Evolutionary conservation across 345 rosid genomes (phyloP), one percentile per base, ranked within the genome.

Genomic region (Eucalyptus caleyi): DNA sequence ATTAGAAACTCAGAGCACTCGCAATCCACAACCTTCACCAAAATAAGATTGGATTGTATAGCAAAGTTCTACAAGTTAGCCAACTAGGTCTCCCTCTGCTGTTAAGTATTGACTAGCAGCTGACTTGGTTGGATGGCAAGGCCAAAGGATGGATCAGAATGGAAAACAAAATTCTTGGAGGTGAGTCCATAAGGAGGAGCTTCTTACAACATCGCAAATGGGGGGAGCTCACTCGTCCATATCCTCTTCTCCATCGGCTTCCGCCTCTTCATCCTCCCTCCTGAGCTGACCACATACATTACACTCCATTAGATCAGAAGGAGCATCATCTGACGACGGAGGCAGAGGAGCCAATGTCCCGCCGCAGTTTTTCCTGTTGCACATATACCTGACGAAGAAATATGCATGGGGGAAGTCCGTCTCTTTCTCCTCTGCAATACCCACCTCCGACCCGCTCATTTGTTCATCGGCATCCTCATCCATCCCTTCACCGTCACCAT

Each of bases 261-360:
- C 69, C 62, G 89, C 87, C 81, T 89, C 69, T 83, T 92, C 90
- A 87, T 93, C 95, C 86, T 93, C 97, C 87, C 91, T 91, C 93
- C 92, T 95, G 50, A 95, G 88, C 89, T 89, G 94, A 89, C 99
- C 97, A 82, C 99, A 97, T 44, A 95, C 96, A 93, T 97, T 97
- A 89, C 99, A 97, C 89, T 97, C 99, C 94, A 97, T 85, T 86
- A 95, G 86, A 87, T 88, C 90, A 32, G 97, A 94, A 27, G 88
- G 89, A 45, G 90, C 89, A 30, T 30, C 80, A 59, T 87, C 77
- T 3, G 94, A 91, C 1, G 95, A 91, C 1, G 96, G 95, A 3
- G 97, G 95, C 91, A 96, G 80, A 30, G 99, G 99, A 85, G 99
- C 97, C 7, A 96, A 87, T 26, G 99, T 97, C 26, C 99, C 99